Evolutionary conservation across 441 rosid genomes (phyloP), one percentile per base, ranked within the genome.

Genomic region (Mallotus repandus): DNA sequence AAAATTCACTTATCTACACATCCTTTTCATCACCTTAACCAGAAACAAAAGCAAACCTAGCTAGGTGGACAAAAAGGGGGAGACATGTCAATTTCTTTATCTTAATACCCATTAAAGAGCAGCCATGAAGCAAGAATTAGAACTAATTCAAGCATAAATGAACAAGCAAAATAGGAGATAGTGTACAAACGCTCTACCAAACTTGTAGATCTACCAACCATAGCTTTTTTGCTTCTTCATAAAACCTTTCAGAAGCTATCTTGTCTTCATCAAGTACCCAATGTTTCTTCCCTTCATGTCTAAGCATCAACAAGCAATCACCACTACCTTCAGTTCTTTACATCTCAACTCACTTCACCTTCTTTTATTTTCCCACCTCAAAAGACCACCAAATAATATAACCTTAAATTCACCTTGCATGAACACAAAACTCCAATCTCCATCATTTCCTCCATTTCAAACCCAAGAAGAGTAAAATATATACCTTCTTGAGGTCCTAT

Each of bases 261-360:
- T 41, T 72, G 95, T 91, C 95, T 75, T 78, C 78, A 74, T 89
- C 98, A 84, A 55, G 62, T 52, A 79, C 76, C 77, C 79, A 22
- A 50, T 53, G 49, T 81, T 58, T 66, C 83, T 87, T 92, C 69
- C 74, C 97, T 93, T 91, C 78, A 75, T 82, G 45, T 85, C 90
- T 72, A 90, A 84, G 97, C 90, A 91, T 87, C 55, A 61, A 66
- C 64, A 71, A 32, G 52, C 58, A 64, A 59, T 29, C 14, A 25
- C 16, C 52, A 48, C 55, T 58, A 53, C 48, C 67, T 67, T 66
- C 75, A 52, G 60, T 50, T 48, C 58, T 63, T 63, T 63, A 65
- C 71, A 25, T 25, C 60, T 53, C 69, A 59, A 46, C 60, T 67
- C 64, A 11, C 9, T 12, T 10, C 60, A 9, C 32, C 9, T 9